Conservation (phyloP, 148 eudicot species). For the Spergularia marina region DNA sequence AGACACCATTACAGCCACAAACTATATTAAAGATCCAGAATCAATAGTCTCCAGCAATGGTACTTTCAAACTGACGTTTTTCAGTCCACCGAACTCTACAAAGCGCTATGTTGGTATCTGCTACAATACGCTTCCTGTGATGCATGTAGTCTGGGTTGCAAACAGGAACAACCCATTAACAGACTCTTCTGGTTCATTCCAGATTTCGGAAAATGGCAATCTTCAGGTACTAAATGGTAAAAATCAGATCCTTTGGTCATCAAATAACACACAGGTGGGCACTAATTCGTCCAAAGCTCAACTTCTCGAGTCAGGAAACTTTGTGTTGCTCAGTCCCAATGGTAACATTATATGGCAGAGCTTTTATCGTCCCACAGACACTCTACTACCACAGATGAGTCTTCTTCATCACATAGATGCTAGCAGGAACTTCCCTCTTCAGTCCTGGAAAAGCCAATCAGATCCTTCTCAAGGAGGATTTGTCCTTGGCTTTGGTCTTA, state of each 20-base stretch:
- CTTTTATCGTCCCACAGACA: slow-evolving; percentile 29
- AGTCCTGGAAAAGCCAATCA: slow-evolving; percentile 19
- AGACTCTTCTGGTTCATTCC: slow-evolving; percentile 32
- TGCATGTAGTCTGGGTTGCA: slow-evolving; percentile 43
- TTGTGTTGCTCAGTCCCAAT: slow-evolving; percentile 28
- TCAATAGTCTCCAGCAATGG: slow-evolving; percentile 32
- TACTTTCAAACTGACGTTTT: slow-evolving; percentile 41
- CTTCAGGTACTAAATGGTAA: slow-evolving; percentile 24
- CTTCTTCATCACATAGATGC: slow-evolving; percentile 9
- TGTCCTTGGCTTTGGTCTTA: neutral
- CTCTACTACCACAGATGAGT: slow-evolving; percentile 30
- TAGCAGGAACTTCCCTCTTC: neutral
- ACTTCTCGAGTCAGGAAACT: slow-evolving; percentile 41
- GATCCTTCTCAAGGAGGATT: slow-evolving; percentile 22
- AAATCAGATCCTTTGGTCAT: slow-evolving; percentile 32
- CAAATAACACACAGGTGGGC: slow-evolving; percentile 18
- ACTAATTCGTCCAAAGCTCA: slow-evolving; percentile 16
- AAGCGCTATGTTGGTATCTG: slow-evolving; percentile 45
- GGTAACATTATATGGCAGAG: slow-evolving; percentile 34
- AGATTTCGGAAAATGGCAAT: slow-evolving; percentile 32
- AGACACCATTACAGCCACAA: slow-evolving; percentile 27
- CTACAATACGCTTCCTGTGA: slow-evolving; percentile 34
- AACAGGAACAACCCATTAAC: slow-evolving; percentile 38
- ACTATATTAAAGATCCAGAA: slow-evolving; percentile 33
- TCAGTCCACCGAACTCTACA: slow-evolving; percentile 33